phyloP scores from a whole-genome alignment of 2,329 filamentous ascomycete species.

The Aplosporella prunicola region DNA sequence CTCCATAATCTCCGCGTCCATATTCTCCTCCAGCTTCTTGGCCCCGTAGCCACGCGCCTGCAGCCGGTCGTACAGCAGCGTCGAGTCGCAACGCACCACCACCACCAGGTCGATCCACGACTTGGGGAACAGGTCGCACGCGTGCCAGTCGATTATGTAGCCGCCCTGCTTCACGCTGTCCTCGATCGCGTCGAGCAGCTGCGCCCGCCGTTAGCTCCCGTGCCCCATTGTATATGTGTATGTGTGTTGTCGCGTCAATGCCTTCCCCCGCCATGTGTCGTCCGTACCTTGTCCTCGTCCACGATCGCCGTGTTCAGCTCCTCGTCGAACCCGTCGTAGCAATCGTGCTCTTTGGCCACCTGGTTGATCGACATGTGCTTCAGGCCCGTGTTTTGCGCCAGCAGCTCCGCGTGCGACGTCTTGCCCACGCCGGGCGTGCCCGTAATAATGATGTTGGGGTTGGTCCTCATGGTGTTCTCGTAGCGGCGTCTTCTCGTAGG shows the following conservation, averaged over 20 bases:
- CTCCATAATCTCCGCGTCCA: slow-evolving; percentile 97
- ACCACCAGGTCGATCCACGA: slow-evolving; percentile 94
- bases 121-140: slow-evolving; percentile 87
- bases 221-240: background rate
- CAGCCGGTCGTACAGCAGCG: slow-evolving; percentile 74
- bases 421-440: slow-evolving; percentile 95
- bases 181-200: slow-evolving; percentile 85
- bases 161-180: slow-evolving; percentile 65
- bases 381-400: slow-evolving; percentile 67
- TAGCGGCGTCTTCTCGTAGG: no score
- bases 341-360: slow-evolving; percentile 78
- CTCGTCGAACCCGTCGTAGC: slow-evolving; percentile 81
- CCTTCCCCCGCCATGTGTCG: no score
- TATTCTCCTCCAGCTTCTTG: slow-evolving; percentile 85
- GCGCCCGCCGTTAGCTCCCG: no score
- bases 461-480: slow-evolving; percentile 30
- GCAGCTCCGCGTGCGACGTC: slow-evolving; percentile 77
- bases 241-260: no score
- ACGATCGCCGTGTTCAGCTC: slow-evolving; percentile 84
- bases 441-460: slow-evolving; percentile 87
- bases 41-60: slow-evolving; percentile 70
- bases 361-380: slow-evolving; percentile 84
- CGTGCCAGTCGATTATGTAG: slow-evolving; percentile 94
- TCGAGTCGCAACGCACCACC: slow-evolving; percentile 74
- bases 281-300: slow-evolving; percentile 82